phyloP scores from a whole-genome alignment of 441 rosid genomes.

The Gossypium trilobum region DNA sequence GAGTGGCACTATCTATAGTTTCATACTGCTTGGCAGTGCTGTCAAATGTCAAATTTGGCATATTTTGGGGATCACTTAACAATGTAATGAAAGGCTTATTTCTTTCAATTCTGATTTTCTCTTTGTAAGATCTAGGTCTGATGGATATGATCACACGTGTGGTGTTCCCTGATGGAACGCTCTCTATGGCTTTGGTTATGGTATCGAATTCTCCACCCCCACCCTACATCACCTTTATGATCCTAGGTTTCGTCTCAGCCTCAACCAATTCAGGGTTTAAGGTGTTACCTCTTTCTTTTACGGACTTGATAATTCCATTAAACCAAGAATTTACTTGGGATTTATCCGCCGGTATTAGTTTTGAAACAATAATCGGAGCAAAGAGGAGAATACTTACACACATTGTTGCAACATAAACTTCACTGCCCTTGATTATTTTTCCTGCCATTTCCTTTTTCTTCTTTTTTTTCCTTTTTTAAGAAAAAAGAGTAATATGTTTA shows the following conservation, averaged over 20 bases:
- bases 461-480: not conserved
- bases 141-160: too few species aligned
- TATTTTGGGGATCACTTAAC: conserved; percentile 16
- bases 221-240: conserved; percentile 29
- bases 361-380: conserved; percentile 5
- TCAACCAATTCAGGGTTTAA: conserved; percentile 26
- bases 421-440: not conserved
- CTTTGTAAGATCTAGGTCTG: not conserved
- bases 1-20: conserved; percentile 57
- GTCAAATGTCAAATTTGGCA: conserved; percentile 33
- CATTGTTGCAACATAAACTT: not conserved
- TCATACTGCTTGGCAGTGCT: conserved; percentile 44
- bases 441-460: not conserved
- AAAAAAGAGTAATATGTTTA: not conserved
- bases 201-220: conserved; percentile 40
- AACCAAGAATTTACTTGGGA: conserved; percentile 25
- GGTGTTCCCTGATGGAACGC: too few species aligned
- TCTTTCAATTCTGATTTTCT: conserved; percentile 30
- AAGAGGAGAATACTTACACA: conserved; percentile 5
- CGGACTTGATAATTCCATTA: conserved; percentile 16
- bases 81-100: conserved; percentile 35
- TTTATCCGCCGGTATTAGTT: conserved; percentile 19
- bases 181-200: conserved; percentile 5
- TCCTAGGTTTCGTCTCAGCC: conserved; percentile 16
- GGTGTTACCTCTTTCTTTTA: not conserved